Percentiles rank a stretch among this genome's conserved stretches.
Evolutionary conservation across 306 rosid species (phyloP).

Genomic region (Prunus salicina): DNA sequence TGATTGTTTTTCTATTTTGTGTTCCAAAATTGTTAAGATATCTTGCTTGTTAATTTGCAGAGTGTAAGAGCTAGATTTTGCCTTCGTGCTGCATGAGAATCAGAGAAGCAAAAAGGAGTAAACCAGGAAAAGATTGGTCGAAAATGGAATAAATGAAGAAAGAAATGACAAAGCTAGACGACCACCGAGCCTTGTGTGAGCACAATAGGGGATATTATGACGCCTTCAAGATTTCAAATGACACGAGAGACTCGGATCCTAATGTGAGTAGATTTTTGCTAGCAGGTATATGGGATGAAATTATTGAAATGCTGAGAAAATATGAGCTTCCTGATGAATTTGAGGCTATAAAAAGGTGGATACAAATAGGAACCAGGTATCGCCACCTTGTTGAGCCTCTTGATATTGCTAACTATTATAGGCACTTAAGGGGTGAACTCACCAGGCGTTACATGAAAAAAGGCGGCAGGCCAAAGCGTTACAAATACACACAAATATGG

Average conservation of each 20-base stretch:
- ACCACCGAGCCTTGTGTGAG: slow-evolving; percentile 33
- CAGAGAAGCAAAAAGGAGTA: slow-evolving; percentile 36
- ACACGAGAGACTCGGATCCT: slow-evolving; percentile 51
- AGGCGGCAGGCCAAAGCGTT: slow-evolving; percentile 59
- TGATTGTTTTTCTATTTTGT: neutral
- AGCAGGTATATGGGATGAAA: slow-evolving; percentile 75
- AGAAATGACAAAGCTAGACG: slow-evolving; percentile 13
- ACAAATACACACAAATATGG: slow-evolving; percentile 66
- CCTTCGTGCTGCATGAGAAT: slow-evolving; percentile 62
- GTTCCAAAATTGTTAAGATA: neutral
- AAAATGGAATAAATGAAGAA: slow-evolving; percentile 9
- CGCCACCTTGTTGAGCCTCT: slow-evolving; percentile 74
- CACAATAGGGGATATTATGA: slow-evolving; percentile 45
- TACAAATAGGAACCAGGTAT: slow-evolving; percentile 40
- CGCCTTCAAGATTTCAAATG: slow-evolving; percentile 61
- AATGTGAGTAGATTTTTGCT: slow-evolving; percentile 62
- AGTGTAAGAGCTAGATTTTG: slow-evolving; percentile 55
- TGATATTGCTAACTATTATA: slow-evolving; percentile 71
- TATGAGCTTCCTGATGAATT: slow-evolving; percentile 74
- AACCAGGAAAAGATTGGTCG: slow-evolving; percentile 31
- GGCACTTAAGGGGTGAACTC: slow-evolving; percentile 65
- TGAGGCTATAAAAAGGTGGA: slow-evolving; percentile 51
- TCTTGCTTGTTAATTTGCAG: slow-evolving; percentile 31
- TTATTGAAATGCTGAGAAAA: slow-evolving; percentile 56
- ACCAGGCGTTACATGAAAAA: slow-evolving; percentile 46